Evolutionary conservation across 768 basidiomycete species (phyloP), one percentile per base, ranked within the genome.

Genomic region (Kwoniella sp.): DNA sequence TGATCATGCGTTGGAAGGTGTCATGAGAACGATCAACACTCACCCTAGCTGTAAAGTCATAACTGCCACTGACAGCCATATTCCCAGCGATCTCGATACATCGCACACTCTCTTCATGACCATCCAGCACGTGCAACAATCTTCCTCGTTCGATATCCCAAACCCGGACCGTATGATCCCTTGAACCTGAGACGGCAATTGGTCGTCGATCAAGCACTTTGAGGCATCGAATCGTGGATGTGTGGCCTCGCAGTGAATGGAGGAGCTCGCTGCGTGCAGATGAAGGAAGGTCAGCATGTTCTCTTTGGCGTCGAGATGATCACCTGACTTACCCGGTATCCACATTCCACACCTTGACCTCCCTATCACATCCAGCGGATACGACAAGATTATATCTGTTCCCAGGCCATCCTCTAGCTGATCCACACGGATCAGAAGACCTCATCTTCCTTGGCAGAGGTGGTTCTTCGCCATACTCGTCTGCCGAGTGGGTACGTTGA

Each of bases 301-400:
- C 23, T 7, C 47, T 4, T 20, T 25, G 45, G 0, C 9, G 20
- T 34, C 2, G 34, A 55, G 23, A 22, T 31, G 12, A 78, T 25
- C 26, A 23, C 23, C 11, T 31, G 20, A 50, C 87, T 54, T 74
- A 94, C 89, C 93, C 93, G 20, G 90, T 87, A 56, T 86, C 84
- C 7, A 90, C 86, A 75, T 96, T 92, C 94, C 94, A 97, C 0
- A 99, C 91, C 37, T 89, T 84, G n/a, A 99, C 82, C 51, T 87
- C 86, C 71, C 93, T 89, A 76, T 99, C 95, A 73, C 95, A 96
- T 4, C 93, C 94, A 1, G 91, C 94, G 65, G 90, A 93, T 25
- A 98, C 89, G 22, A 95, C 87, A 4, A 96, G 82, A 7, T 91
- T 83, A 55, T 87, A 86, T 1, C 87, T 86, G 76, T 94, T 91